Base-by-base conservation (phyloP, 2,329 filamentous ascomycete species). In the Neofusicoccum kwambonambiense region DNA sequence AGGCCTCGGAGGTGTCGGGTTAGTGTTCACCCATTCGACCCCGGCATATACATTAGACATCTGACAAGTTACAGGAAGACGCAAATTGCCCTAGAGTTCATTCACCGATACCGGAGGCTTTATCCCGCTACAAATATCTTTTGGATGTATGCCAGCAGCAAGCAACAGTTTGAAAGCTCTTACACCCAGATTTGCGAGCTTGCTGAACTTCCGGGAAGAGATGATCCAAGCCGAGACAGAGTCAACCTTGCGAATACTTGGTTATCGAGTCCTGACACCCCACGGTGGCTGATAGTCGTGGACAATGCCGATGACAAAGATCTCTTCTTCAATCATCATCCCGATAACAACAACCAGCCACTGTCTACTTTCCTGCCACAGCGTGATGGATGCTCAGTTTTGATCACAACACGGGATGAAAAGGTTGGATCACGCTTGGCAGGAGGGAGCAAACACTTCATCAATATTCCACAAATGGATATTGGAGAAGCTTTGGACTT, bases 1-100 rank as follows among this genome's bases (percentile, higher is more conserved):
- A 61, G 69, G 69, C 35, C 58, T 70, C 31, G 68, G 68, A 13
- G 68, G 69, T 44, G 68, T 68, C n/a, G 68, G 68, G 68, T 68
- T 5, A 67, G 68, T 44, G n/a, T 39, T 39, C 35, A 1, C 1
- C 12, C 3, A 39, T 9, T 39, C 37, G 37, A 41, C 27, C 37
- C 13, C 13, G 37, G 13, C 15, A 7, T 44, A 8, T 9, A 44
- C 17, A 8, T 44, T 44, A n/a, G n/a, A 19, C 3, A 3, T 17
- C 42, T 44, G 8, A 17, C 42, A n/a, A n/a, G 13, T 9, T 9
- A 4, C 42, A 44, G 42, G 42, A 44, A 44, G n/a, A 44, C 42
- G 4, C 42, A 44, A 17, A 44, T 44, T 1, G 42, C 42, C 15
- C 13, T 44, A 4, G 42, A 44, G n/a, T 44, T 44, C 42, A 3